These are phyloP conservation scores for Rhododendron ovatum DNA, from an alignment of 148 eudicot genomes.

Conservation along the genomic window DNA sequence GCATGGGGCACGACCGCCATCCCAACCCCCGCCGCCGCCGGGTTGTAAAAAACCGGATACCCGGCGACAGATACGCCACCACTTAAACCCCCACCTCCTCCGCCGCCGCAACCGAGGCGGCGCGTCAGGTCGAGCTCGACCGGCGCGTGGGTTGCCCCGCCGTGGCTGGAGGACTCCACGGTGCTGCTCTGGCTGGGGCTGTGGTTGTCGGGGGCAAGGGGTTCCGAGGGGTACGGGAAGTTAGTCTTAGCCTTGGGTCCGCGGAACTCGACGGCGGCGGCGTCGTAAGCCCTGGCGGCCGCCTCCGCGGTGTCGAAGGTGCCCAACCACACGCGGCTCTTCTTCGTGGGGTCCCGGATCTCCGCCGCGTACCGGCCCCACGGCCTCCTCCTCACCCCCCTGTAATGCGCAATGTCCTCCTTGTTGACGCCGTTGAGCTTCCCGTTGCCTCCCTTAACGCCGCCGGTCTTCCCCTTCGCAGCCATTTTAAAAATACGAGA, in stretches of 20 bases:
- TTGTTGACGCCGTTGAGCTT: not conserved
- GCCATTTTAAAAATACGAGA: not conserved
- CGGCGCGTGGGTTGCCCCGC: slow-evolving; percentile 2
- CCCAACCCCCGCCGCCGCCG: not conserved
- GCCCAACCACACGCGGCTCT: slow-evolving; percentile 35
- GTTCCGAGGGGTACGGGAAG: slow-evolving; percentile 18
- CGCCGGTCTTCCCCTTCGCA: not conserved
- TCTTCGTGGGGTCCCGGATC: slow-evolving; percentile 28
- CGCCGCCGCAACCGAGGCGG: slow-evolving; percentile 13
- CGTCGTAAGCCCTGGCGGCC: slow-evolving; percentile 34
- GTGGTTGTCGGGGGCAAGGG: not conserved
- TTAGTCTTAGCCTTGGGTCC: slow-evolving; percentile 36
- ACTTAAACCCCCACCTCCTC: not conserved
- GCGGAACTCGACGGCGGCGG: slow-evolving; percentile 28
- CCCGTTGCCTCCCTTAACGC: not conserved
- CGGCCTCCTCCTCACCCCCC: slow-evolving; percentile 32
- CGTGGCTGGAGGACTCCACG: slow-evolving; percentile 27
- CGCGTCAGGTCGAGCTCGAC: slow-evolving; percentile 24
- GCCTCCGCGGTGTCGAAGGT: slow-evolving; percentile 34
- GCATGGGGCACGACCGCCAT: slow-evolving; percentile 2
- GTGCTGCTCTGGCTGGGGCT: slow-evolving; percentile 39
- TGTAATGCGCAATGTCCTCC: slow-evolving; percentile 7
- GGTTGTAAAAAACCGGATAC: not conserved
- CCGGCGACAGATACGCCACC: not conserved
- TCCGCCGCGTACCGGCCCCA: slow-evolving; percentile 41